Percentiles rank a stretch among this genome's conserved stretches.
Evolutionary conservation across 2,329 filamentous ascomycete genomes (phyloP).

Genomic region (Sclerotinia glacialis): DNA sequence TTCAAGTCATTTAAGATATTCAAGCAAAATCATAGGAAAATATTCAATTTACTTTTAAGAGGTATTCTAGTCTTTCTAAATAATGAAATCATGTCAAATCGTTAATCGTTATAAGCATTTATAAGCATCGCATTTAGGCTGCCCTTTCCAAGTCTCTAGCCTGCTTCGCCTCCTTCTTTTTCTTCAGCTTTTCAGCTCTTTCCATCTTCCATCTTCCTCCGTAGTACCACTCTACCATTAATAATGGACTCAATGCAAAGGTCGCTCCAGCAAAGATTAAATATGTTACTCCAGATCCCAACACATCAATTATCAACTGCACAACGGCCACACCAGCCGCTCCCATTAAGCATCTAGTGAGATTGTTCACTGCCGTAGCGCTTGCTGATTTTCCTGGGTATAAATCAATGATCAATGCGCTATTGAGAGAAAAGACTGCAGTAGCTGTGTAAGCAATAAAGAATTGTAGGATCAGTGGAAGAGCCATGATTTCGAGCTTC

Average conservation of each 20-base stretch:
- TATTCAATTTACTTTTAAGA: too few relatives aligned
- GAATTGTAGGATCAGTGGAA: slow-evolving; percentile 28
- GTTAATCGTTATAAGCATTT: too few relatives aligned
- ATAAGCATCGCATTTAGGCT: too few relatives aligned
- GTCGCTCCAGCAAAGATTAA: slow-evolving; percentile 10
- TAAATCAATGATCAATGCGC: slow-evolving; percentile 26
- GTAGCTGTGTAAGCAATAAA: slow-evolving; percentile 33
- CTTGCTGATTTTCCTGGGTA: slow-evolving; percentile 21
- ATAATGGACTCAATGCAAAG: neutral
- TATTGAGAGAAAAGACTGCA: slow-evolving; percentile 32
- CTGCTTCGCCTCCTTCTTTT: slow-evolving; percentile 8
- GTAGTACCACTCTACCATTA: slow-evolving; percentile 19
- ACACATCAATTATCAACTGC: slow-evolving; percentile 12
- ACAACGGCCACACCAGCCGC: slow-evolving; percentile 20
- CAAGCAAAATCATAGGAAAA: too few relatives aligned
- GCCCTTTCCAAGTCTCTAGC: slow-evolving; percentile 7
- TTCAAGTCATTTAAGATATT: too few relatives aligned
- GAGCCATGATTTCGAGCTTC: slow-evolving; percentile 2
- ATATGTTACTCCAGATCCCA: slow-evolving; percentile 17
- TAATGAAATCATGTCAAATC: too few relatives aligned
- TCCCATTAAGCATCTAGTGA: slow-evolving; percentile 23
- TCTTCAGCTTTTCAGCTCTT: slow-evolving; percentile 1
- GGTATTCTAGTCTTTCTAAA: too few relatives aligned
- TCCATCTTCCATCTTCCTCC: slow-evolving; percentile 20
- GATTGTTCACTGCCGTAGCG: slow-evolving; percentile 25